Evolutionary conservation across 1,139 yeast genomes (phyloP), one percentile per base, ranked within the genome.

Genomic region (Debaryomyces psychrophilus): DNA sequence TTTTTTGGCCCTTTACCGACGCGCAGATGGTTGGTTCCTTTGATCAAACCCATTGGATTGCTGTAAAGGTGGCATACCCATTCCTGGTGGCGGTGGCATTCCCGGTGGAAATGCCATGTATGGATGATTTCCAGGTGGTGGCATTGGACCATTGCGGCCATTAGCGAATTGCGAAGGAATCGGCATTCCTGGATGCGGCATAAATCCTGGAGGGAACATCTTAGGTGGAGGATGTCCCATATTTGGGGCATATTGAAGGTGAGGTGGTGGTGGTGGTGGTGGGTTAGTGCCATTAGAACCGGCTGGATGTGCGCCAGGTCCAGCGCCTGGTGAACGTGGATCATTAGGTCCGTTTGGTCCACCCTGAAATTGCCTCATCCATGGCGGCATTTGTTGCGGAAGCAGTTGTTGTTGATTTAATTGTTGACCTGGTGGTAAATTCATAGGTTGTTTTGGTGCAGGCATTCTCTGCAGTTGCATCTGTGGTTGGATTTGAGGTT

Each of bases 191-290:
- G 71, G 69, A 3, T 65, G 64, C 23, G 62, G 65, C 43, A 57
- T 54, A 28, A 62, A 55, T 1, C 69, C 70, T 6, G 63, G 71
- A 9, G 70, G 71, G 34, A 58, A 59, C 66, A 64, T 63, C 8
- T 71, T 71, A 36, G 69, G 71, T 9, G 71, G 69, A 6, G 52
- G 57, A 20, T 20, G 22, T 22, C 55, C 47, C 31, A 48, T 43
- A 38, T 48, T 43, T n/a, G 50, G 49, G 20, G 50, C 47, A 23
- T 38, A 50, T 38, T 44, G 55, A 43, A 50, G 33, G 23, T 44
- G 48, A n/a, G 51, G 52, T 17, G 59, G 60, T 20, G 58, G 59
- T 26, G 51, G 52, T 17, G 59, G 60, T 20, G 58, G 59, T 26
- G 56, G 60, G 44, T 37, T 37, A 28, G 35, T 23, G 14, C 27